Conservation (phyloP, 257 asterid species). For the Solanum neorickii region DNA sequence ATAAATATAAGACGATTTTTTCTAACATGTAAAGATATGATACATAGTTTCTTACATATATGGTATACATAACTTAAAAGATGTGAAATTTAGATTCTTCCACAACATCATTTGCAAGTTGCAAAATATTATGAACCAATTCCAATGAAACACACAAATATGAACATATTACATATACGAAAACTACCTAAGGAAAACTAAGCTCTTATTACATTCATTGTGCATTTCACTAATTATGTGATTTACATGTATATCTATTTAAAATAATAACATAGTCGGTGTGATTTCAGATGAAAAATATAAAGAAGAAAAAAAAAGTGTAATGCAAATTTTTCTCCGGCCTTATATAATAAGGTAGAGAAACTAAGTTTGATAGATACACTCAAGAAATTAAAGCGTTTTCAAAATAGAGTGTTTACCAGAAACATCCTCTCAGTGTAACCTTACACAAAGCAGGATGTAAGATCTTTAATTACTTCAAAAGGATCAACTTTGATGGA, state of each 20-base stretch:
- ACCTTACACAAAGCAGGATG: neutral
- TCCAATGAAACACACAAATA: neutral
- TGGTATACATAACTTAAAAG: neutral
- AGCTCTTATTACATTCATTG: neutral
- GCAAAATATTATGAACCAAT: neutral
- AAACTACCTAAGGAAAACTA: neutral
- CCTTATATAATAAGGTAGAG: neutral
- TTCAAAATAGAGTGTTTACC: neutral
- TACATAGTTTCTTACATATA: neutral
- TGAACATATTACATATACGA: neutral
- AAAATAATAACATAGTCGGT: fast-evolving
- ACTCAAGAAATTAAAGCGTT: neutral
- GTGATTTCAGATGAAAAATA: neutral
- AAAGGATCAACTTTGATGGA: neutral
- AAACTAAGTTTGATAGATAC: neutral
- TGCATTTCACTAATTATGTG: neutral
- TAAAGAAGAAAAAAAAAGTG: too few species aligned
- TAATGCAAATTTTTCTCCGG: too few species aligned
- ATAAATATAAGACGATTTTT: fast-evolving
- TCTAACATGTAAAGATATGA: neutral
- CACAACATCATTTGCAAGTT: neutral
- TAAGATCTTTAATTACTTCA: neutral
- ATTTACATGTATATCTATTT: neutral
- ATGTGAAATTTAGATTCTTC: neutral
- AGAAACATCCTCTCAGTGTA: neutral